Evolutionary conservation across 2,329 filamentous ascomycete genomes (phyloP).

Genomic region (Stagonosporopsis tanaceti): DNA sequence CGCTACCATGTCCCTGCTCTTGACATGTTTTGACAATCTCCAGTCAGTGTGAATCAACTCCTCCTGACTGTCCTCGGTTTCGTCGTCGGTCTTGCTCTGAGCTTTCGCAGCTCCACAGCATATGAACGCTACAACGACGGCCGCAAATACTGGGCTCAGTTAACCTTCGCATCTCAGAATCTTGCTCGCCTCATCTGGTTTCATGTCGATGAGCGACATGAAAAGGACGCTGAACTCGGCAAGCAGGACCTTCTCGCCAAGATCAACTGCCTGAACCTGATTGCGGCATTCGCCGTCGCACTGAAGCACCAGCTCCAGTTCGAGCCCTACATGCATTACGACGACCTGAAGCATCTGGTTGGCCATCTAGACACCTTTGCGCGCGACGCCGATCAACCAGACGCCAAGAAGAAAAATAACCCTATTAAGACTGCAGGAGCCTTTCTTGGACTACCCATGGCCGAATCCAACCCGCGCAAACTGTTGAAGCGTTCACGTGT

Average conservation of each 20-base stretch:
- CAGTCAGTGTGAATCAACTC: slow-evolving; percentile 67
- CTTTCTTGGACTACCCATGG: slow-evolving; percentile 78
- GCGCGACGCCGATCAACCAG: slow-evolving; percentile 53
- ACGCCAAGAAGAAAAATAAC: slow-evolving; percentile 40
- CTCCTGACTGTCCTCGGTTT: slow-evolving; percentile 81
- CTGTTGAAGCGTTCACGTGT: slow-evolving; percentile 72
- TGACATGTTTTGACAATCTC: slow-evolving; percentile 24
- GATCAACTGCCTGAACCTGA: slow-evolving; percentile 71
- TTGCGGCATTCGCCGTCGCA: slow-evolving; percentile 77
- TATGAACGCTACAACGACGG: slow-evolving; percentile 72
- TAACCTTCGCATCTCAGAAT: slow-evolving; percentile 64
- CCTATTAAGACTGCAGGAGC: slow-evolving; percentile 69
- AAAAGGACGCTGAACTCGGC: slow-evolving; percentile 55
- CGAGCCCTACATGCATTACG: slow-evolving; percentile 78
- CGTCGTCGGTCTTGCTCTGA: slow-evolving; percentile 77
- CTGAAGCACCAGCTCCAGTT: slow-evolving; percentile 87
- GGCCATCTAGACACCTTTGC: slow-evolving; percentile 79
- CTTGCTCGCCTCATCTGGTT: slow-evolving; percentile 85
- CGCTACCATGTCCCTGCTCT: background rate
- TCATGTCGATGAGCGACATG: slow-evolving; percentile 68
- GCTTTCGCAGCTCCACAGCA: slow-evolving; percentile 77
- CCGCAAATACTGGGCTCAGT: slow-evolving; percentile 68
- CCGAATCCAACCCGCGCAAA: slow-evolving; percentile 78
- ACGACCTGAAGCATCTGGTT: slow-evolving; percentile 74
- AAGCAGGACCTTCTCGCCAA: slow-evolving; percentile 76